Percentiles rank a stretch among this genome's conserved stretches.
Conservation (phyloP, 768 basidiomycete genomes). For the Baorangia bicolor region DNA sequence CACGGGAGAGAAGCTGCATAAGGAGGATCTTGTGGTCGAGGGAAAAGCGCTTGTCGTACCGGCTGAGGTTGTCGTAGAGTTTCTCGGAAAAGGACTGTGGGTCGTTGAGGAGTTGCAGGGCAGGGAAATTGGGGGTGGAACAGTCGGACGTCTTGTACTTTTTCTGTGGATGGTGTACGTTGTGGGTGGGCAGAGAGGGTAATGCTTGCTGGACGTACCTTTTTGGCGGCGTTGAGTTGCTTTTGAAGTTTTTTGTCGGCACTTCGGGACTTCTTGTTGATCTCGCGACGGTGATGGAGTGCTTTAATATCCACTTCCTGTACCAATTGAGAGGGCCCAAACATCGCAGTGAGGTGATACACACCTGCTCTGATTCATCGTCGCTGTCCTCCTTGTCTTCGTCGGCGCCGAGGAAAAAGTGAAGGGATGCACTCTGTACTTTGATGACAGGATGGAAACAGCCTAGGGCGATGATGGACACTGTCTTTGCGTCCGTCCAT, state of each 20-base stretch:
- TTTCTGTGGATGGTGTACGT: conserved; percentile 40
- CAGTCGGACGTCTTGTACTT: conserved; percentile 26
- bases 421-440: conserved; percentile 90
- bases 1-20: conserved; percentile 94
- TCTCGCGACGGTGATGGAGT: conserved; percentile 81
- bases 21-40: conserved; percentile 96
- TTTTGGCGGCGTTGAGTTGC: conserved; percentile 70
- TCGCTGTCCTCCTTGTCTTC: conserved; percentile 73
- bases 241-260: conserved; percentile 79
- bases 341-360: not conserved
- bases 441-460: conserved; percentile 93
- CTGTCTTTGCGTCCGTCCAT: conserved; percentile 91
- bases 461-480: conserved; percentile 86
- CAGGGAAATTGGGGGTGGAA: conserved; percentile 75
- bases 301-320: conserved; percentile 67
- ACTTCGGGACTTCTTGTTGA: conserved; percentile 91
- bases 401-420: conserved; percentile 95
- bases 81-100: conserved; percentile 96
- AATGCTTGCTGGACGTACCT: conserved; percentile 41
- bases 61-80: conserved; percentile 79
- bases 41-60: conserved; percentile 91
- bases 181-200: not conserved
- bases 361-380: conserved; percentile 58
- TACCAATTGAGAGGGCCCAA: conserved; percentile 1
- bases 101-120: conserved; percentile 88